Conservation (phyloP, 225 moss, liverwort and hornwort genomes). For the Neckera pumila region DNA sequence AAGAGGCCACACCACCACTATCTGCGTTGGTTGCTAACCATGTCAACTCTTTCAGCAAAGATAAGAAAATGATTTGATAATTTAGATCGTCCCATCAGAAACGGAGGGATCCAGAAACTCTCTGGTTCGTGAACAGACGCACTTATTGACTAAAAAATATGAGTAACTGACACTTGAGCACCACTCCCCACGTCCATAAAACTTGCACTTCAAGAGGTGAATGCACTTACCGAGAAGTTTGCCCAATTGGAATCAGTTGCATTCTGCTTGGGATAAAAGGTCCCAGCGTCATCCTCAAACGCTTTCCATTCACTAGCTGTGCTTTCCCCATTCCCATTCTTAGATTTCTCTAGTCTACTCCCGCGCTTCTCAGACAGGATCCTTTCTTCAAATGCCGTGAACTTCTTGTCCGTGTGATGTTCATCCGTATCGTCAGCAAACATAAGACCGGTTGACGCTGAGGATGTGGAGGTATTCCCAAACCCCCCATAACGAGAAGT, state of each 20-base stretch:
- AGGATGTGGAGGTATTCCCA: conserved; percentile 29
- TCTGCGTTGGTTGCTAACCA: not conserved
- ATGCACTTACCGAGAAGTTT: conserved; percentile 33
- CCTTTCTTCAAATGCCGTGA: conserved; percentile 52
- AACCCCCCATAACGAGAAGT: conserved; percentile 43
- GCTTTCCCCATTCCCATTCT: conserved; percentile 6
- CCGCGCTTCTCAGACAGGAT: conserved; percentile 46
- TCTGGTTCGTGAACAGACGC: not conserved
- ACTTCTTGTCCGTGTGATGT: conserved; percentile 31
- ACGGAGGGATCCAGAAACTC: not conserved
- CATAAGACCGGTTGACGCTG: conserved; percentile 36
- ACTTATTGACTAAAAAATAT: not conserved
- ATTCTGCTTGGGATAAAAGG: conserved; percentile 3
- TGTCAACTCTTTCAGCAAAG: not conserved
- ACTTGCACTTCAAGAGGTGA: not conserved
- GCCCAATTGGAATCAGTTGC: conserved; percentile 35
- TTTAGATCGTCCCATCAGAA: not conserved
- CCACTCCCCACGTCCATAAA: not conserved
- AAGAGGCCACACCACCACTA: not conserved
- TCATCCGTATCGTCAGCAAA: conserved; percentile 35
- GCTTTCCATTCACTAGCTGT: conserved; percentile 41
- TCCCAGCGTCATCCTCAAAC: conserved; percentile 28
- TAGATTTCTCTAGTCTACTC: conserved; percentile 25
- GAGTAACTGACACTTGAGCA: not conserved
- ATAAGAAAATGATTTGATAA: not conserved